Evolutionary conservation across 768 basidiomycete species (phyloP).

Genomic region (Chlorophyllum brunneum): DNA sequence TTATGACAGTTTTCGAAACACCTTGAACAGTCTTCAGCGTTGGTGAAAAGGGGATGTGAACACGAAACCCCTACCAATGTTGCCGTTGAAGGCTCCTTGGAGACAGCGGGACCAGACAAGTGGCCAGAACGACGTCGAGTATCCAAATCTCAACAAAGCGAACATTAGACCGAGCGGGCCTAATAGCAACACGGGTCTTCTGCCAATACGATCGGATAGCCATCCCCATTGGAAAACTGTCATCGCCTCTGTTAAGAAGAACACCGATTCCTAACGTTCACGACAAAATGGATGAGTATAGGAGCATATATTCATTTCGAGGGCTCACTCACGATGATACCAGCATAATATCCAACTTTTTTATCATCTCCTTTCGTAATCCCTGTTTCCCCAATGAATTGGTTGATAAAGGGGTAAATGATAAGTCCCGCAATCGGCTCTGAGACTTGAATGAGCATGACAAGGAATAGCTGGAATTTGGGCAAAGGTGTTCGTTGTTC

Average conservation of each 20-base stretch:
- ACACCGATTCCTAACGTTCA: slow-evolving; percentile 35
- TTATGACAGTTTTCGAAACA: slow-evolving; percentile 41
- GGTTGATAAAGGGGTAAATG: slow-evolving; percentile 44
- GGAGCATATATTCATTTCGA: neutral
- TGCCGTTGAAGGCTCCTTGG: slow-evolving; percentile 39
- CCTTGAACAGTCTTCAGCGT: slow-evolving; percentile 20
- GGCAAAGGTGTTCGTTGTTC: slow-evolving; percentile 34
- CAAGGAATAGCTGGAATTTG: slow-evolving; percentile 34
- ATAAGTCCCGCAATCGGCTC: slow-evolving; percentile 42
- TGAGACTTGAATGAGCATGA: slow-evolving; percentile 36
- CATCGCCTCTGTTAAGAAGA: slow-evolving; percentile 40
- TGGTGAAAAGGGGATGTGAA: neutral
- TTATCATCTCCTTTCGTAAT: slow-evolving; percentile 41
- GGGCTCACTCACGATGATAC: slow-evolving; percentile 34
- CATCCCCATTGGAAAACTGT: slow-evolving; percentile 43
- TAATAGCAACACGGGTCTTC: slow-evolving; percentile 41
- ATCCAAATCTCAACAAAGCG: slow-evolving; percentile 39
- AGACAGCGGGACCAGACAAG: slow-evolving; percentile 24
- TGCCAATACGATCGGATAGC: slow-evolving; percentile 40
- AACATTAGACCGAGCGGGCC: slow-evolving; percentile 38
- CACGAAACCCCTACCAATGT: slow-evolving; percentile 18
- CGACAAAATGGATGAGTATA: neutral
- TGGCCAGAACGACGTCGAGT: slow-evolving; percentile 35
- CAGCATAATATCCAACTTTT: slow-evolving; percentile 46
- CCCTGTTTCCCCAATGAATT: slow-evolving; percentile 40